Evolutionary conservation across 2,329 filamentous ascomycete genomes (phyloP).

Genomic region (Stachybotrys echinatus): DNA sequence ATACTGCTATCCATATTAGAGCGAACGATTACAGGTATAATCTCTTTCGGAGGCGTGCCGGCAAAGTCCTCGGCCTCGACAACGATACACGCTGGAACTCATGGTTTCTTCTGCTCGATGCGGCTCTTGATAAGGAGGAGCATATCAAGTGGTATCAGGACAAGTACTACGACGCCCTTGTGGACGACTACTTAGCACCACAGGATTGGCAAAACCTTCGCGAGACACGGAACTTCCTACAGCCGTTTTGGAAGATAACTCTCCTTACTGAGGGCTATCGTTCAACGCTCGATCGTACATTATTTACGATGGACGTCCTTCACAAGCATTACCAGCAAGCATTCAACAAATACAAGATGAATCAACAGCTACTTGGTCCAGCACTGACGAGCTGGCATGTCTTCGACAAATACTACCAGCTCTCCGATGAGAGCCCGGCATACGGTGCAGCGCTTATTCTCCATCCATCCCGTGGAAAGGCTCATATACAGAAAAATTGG

Average conservation of each 20-base stretch:
- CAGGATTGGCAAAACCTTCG: conserved; percentile 4
- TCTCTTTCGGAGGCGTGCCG: conserved; percentile 1
- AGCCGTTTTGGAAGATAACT: conserved; percentile 2
- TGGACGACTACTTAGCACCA: conserved; percentile 1
- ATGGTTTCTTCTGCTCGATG: conserved; percentile 4
- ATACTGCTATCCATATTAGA: too few relatives aligned
- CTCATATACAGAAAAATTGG: too few relatives aligned
- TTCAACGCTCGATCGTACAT: neutral
- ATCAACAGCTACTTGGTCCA: too few relatives aligned
- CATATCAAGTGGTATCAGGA: neutral
- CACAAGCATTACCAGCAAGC: too few relatives aligned
- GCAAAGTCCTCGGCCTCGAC: conserved; percentile 2
- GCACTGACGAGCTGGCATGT: too few relatives aligned
- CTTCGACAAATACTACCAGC: too few relatives aligned
- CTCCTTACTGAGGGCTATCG: conserved; percentile 1
- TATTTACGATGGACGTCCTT: too few relatives aligned
- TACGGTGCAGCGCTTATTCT: too few relatives aligned
- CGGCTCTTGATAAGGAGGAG: conserved; percentile 1
- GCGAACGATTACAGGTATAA: too few relatives aligned
- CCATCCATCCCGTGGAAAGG: too few relatives aligned
- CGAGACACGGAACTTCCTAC: conserved; percentile 1
- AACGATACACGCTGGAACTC: conserved; percentile 5
- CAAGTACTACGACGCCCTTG: conserved; percentile 1
- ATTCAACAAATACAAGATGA: too few relatives aligned
- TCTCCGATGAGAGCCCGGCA: too few relatives aligned